Conservation (phyloP, 2,329 filamentous ascomycete genomes). For the Beauveria medogensis region DNA sequence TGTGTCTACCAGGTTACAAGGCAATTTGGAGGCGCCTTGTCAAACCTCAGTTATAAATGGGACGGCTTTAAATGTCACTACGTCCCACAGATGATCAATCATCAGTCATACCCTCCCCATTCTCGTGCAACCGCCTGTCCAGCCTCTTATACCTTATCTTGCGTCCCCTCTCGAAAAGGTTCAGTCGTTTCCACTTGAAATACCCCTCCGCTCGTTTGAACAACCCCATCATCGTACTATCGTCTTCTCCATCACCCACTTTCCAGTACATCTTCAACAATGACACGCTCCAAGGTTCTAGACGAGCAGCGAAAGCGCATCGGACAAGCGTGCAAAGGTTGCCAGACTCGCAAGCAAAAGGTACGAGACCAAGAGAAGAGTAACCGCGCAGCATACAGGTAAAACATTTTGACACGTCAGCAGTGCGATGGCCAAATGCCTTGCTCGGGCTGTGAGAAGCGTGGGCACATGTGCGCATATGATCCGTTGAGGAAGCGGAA, state of each 20-base stretch:
- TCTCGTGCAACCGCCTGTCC: not conserved
- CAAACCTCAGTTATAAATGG: not conserved
- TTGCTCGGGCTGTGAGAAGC: slow-evolving; percentile 51
- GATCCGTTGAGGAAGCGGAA: slow-evolving; percentile 16
- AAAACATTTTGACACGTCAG: not conserved
- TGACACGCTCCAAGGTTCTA: slow-evolving; percentile 48
- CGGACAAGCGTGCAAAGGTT: slow-evolving; percentile 55
- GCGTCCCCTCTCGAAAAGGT: not conserved
- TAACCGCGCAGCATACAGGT: not conserved
- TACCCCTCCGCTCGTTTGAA: not conserved
- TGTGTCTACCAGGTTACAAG: not conserved
- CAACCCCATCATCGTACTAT: not conserved
- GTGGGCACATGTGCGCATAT: slow-evolving; percentile 37
- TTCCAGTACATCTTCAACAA: slow-evolving; percentile 12
- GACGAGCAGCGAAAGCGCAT: slow-evolving; percentile 55
- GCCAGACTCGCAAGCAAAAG: slow-evolving; percentile 61
- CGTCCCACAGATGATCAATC: not conserved
- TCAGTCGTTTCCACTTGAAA: not conserved
- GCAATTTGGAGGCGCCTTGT: not conserved
- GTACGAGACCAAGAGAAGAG: slow-evolving; percentile 30
- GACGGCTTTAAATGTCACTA: not conserved
- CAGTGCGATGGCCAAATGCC: slow-evolving; percentile 53
- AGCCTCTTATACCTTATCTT: not conserved
- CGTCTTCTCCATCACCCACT: not conserved
- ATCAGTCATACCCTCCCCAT: not conserved